These are phyloP conservation scores for Zygnema cylindricum DNA, from an alignment of 139 green algal species.

Conservation along the genomic window DNA sequence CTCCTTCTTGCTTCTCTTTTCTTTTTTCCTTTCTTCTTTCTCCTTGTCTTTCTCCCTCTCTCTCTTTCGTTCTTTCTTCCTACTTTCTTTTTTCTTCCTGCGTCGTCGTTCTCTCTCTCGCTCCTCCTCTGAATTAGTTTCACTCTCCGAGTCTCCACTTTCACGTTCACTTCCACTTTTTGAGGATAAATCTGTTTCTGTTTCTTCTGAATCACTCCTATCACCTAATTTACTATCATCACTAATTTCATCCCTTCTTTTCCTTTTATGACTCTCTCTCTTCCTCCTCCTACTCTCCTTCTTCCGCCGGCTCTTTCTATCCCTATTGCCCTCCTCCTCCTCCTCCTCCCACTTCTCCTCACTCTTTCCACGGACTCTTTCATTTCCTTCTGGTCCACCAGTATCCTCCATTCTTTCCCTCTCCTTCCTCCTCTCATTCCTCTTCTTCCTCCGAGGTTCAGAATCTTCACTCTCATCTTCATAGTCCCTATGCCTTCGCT, in stretches of 20 bases:
- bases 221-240: neutral
- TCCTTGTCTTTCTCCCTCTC: conserved; percentile 22
- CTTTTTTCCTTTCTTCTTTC: neutral
- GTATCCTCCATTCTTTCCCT: neutral
- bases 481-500: neutral
- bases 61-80: neutral
- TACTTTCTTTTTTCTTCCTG: conserved; percentile 25
- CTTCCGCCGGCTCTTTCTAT: neutral
- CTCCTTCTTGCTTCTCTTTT: conserved; percentile 28
- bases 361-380: neutral
- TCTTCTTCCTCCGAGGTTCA: neutral
- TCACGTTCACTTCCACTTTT: conserved; percentile 12
- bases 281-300: neutral
- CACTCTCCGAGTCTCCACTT: conserved; percentile 21
- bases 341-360: neutral
- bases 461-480: conserved; percentile 8
- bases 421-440: neutral
- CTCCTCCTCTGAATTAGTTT: conserved; percentile 25
- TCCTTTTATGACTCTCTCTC: neutral
- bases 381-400: neutral
- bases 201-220: conserved; percentile 17
- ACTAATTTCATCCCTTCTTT: neutral
- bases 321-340: neutral
- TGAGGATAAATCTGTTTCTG: conserved; percentile 16
- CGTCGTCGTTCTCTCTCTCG: neutral